Conservation (phyloP, 257 asterid genomes). For the Solanum peruvianum region DNA sequence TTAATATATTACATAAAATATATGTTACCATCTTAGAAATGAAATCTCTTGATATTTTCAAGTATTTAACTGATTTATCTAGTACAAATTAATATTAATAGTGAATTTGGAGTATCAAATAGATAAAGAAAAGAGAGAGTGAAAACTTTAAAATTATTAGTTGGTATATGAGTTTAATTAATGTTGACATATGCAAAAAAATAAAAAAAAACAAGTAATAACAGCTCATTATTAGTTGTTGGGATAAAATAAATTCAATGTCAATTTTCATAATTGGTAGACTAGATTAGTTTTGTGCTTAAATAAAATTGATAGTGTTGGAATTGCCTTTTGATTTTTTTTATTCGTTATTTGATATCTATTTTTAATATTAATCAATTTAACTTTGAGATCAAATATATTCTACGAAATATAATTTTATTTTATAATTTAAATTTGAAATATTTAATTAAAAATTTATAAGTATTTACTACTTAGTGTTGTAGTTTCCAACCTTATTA, state of each 20-base stretch:
- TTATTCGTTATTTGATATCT: too few species aligned
- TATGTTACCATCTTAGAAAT: neutral
- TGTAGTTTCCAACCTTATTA: neutral
- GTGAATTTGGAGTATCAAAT: too few species aligned
- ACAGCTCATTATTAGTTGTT: neutral
- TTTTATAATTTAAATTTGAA: rapidly evolving
- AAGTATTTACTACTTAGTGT: neutral
- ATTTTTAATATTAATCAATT: rapidly evolving
- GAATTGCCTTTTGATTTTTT: too few species aligned
- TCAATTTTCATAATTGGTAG: neutral
- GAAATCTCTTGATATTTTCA: neutral
- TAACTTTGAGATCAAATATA: too few species aligned
- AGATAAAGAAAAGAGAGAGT: too few species aligned
- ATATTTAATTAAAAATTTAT: too few species aligned
- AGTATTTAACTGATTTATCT: too few species aligned
- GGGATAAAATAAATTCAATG: neutral
- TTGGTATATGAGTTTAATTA: neutral
- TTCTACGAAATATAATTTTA: rapidly evolving
- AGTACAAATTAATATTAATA: too few species aligned
- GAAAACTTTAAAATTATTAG: neutral
- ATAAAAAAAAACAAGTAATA: neutral
- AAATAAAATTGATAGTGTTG: neutral
- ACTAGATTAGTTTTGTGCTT: neutral
- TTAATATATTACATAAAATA: too few species aligned
- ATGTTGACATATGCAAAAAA: neutral